phyloP scores from a whole-genome alignment of 2,329 filamentous ascomycete species.

The Pestalotiopsis sp. region DNA sequence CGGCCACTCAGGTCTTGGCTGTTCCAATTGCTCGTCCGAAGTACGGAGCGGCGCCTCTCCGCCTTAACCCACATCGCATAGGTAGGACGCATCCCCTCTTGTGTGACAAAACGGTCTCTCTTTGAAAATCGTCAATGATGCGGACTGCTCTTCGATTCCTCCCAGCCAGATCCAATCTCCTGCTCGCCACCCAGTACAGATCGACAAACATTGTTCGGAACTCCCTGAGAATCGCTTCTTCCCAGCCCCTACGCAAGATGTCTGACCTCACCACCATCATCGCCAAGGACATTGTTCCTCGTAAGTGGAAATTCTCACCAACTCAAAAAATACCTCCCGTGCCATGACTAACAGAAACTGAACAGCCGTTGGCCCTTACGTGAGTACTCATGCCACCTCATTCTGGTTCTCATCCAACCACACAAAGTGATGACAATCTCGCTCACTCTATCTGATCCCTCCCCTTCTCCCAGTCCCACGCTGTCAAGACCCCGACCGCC shows the following conservation, averaged over 20 bases:
- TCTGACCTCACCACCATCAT: slow-evolving; percentile 51
- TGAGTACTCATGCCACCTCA: slow-evolving; percentile 38
- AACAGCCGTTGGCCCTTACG: slow-evolving; percentile 65
- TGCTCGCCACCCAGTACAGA: slow-evolving; percentile 12
- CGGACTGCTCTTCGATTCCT: not conserved
- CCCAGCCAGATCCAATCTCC: not conserved
- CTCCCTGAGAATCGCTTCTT: slow-evolving; percentile 24
- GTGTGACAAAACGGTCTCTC: not conserved
- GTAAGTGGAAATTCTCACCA: slow-evolving; percentile 42
- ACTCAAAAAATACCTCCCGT: slow-evolving; percentile 27
- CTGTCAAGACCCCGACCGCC: slow-evolving; percentile 65
- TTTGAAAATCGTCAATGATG: not conserved
- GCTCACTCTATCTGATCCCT: slow-evolving; percentile 3
- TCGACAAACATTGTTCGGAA: slow-evolving; percentile 18
- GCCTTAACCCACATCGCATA: slow-evolving; percentile 2
- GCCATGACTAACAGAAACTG: slow-evolving; percentile 12
- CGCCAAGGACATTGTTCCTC: slow-evolving; percentile 61
- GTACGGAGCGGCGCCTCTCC: slow-evolving; percentile 10
- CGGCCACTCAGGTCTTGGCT: not conserved
- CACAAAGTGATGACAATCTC: not conserved
- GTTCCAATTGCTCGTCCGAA: slow-evolving; percentile 5
- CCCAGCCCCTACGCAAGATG: slow-evolving; percentile 43
- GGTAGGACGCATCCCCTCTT: slow-evolving; percentile 5
- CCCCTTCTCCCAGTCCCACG: slow-evolving; percentile 55
- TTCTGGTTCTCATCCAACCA: not conserved